Base-by-base conservation (phyloP, 2,329 filamentous ascomycete genomes). In the Pestalotiopsis sp. region DNA sequence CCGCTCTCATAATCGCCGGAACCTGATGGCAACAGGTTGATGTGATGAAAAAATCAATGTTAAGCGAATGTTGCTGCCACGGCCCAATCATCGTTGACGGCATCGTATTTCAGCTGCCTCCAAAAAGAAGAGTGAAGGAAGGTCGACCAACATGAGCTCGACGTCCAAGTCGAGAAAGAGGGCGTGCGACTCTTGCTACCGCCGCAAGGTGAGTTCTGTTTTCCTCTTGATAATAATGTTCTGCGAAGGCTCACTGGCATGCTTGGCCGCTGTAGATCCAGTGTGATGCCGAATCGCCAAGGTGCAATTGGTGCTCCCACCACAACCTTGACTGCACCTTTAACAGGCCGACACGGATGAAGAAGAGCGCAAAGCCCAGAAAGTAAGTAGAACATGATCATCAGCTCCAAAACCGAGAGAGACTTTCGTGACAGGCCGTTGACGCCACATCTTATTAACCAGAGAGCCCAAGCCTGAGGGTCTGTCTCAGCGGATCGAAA, bases 151-250 rank as follows among this genome's bases (percentile, higher is more conserved):
- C 17, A 66, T 66, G 64, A 45, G 36, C 20, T 31, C 41, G 17
- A 58, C n/a, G 11, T 25, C 57, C 17, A 67, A 62, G 25, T 14
- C 57, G 25, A 67, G 66, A 23, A 67, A 67, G 59, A 36, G 66
- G 20, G 66, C 66, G 7, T 67, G 66, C 39, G 66, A 67, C 59
- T 67, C 66, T 20, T 67, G 66, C 39, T 63, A 67, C n/a, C 23
- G 49, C 17, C 57, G 66, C n/a, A 67, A 67, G 59, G 65, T 61
- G 13, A 23, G 56, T 60, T 36, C 31, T 36, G 25, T n/a, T 17
- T 62, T 5, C n/a, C 31, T 36, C 7, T 17, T 12, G 17, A 62
- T 39, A 6, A 7, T 9, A 7, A 9, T 36, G 6, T 36, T 36
- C 7, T 9, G 9, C 7, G 11, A 39, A n/a, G 13, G 1, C 4